phyloP scores from a whole-genome alignment of 208 protist genomes.

The Crithidia acanthocephali region DNA sequence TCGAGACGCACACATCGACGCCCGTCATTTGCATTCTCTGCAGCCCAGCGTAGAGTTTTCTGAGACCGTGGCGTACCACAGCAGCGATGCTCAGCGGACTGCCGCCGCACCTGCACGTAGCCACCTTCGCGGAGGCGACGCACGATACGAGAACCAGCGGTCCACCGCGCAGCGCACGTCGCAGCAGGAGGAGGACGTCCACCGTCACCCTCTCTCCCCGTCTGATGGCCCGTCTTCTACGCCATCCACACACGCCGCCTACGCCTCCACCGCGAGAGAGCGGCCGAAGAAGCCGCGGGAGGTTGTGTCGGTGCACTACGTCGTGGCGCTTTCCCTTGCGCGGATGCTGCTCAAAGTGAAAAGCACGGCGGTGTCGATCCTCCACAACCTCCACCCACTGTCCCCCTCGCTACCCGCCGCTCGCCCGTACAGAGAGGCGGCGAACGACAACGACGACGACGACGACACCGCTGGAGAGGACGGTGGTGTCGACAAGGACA shows the following conservation, averaged over 20 bases:
- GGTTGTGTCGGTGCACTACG: constrained; percentile 11
- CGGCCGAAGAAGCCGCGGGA: not conserved
- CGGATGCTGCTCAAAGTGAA: constrained; percentile 19
- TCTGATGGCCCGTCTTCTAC: not conserved
- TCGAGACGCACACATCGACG: not conserved
- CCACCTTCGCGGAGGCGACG: too few species aligned
- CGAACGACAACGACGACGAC: not conserved
- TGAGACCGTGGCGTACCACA: not conserved
- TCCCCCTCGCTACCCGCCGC: constrained; percentile 17
- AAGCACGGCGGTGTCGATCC: not conserved
- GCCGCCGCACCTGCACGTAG: too few species aligned
- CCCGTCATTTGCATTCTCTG: not conserved
- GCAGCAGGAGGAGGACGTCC: not conserved
- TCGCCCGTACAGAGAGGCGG: not conserved
- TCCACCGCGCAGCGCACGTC: not conserved
- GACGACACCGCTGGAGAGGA: not conserved
- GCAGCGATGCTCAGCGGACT: not conserved
- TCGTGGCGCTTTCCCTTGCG: constrained; percentile 16
- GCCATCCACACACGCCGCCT: not conserved
- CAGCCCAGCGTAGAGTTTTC: not conserved
- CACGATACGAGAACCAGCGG: not conserved
- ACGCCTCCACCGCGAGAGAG: not conserved
- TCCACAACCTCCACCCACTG: constrained; percentile 10
- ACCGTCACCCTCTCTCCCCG: too few species aligned
- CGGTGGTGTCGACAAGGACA: not conserved